A percentile compares a stretch with the other conserved stretches of the same genome.
These are phyloP conservation scores for Rhodocollybia butyracea DNA, from an alignment of 768 basidiomycete genomes.

Conservation along the genomic window DNA sequence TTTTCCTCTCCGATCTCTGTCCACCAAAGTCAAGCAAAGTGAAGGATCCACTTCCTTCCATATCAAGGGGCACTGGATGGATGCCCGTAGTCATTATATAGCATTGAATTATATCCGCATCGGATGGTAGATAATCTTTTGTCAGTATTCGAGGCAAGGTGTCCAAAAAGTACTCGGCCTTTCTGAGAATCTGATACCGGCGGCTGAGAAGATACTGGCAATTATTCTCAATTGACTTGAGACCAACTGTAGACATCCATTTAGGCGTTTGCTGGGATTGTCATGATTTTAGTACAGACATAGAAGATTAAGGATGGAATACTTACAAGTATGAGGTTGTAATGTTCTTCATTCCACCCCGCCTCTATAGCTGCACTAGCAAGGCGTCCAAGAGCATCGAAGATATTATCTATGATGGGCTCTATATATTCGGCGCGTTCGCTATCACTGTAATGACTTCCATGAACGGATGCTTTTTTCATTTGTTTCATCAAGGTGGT, in stretches of 20 bases:
- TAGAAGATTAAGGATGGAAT: no score
- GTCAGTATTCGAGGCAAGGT: slow-evolving; percentile 70
- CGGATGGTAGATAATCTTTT: slow-evolving; percentile 93
- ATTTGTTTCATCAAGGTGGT: slow-evolving; percentile 94
- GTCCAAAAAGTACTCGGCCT: background rate
- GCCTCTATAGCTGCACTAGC: no score
- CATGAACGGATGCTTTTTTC: background rate
- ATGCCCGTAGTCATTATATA: slow-evolving; percentile 98
- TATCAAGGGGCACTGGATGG: slow-evolving; percentile 93
- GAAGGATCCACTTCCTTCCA: slow-evolving; percentile 92
- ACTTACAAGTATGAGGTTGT: no score
- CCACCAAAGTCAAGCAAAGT: slow-evolving; percentile 92
- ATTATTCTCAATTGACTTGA: no score
- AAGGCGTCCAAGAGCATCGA: background rate
- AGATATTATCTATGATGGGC: background rate
- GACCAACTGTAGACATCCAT: no score
- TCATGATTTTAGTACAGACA: no score
- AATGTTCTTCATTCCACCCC: no score
- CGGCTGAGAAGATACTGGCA: no score
- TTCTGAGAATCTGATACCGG: no score
- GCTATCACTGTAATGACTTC: background rate
- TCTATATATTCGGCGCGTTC: background rate
- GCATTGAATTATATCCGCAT: slow-evolving; percentile 91
- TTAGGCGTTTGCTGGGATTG: no score
- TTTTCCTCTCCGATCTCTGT: slow-evolving; percentile 77